Base-by-base conservation (phyloP, 1,139 yeast genomes). In the Eremothecium gossypii region DNA sequence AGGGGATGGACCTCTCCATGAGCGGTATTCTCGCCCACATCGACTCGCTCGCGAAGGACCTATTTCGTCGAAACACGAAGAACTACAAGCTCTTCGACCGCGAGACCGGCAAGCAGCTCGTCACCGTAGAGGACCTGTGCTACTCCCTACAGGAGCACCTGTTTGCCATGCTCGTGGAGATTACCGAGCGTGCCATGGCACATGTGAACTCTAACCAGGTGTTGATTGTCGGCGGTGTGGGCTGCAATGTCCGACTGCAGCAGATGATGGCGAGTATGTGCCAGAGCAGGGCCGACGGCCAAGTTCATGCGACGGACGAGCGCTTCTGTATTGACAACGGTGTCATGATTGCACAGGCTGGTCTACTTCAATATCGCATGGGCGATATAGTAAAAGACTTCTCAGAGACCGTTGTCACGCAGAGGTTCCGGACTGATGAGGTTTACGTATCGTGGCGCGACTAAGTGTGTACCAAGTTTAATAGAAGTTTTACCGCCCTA, bases 291-390 rank as follows among this genome's bases (percentile, higher is more conserved):
- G 60, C 64, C 10, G 79, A 83, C 49, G 98, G 97, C 0, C 73
- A 76, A 29, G 81, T 91, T 4, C 85, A 71, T 60, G 96, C 99
- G 10, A 93, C 98, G 0, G 99, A 91, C 62, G 97, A 91, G 59
- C 68, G 98, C 47, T 91, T 91, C 60, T 91, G 97, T 65, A 91
- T 91, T 41, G 98, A 91, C 60, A 91, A 91, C 57, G 97, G 98
- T 8, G 91, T 91, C 39, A 91, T 91, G 99, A 91, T 91, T 57
- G 98, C 98, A 1, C 99, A 91, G 60, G 97, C 98, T 0, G 99
- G 99, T 0, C 67, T 91, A 41, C 64, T 91, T 49, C 85, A 84
- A 41, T 87, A 80, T 59, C 71, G 97, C 57, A 84, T 81, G 70
- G 96, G 96, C 0, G 79, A 76, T 46, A 55, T 59, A 8, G 76